A percentile compares a stretch with the other conserved stretches of the same genome.
phyloP scores from a whole-genome alignment of 495 filamentous ascomycete genomes.

The Daldinia loculata region DNA sequence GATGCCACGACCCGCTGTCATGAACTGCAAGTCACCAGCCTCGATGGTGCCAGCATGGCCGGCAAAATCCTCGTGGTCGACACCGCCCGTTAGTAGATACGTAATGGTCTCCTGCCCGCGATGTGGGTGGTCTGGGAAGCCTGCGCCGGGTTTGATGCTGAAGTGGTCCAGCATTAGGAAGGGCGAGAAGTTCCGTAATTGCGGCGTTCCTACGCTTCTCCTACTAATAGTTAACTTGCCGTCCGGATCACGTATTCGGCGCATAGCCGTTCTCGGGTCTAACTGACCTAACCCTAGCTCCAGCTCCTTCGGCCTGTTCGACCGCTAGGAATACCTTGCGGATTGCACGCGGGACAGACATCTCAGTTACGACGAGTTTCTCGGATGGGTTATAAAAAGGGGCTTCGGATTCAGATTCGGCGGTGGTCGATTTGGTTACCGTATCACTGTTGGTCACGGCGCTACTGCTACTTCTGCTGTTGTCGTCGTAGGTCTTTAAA shows the following conservation, averaged over 20 bases:
- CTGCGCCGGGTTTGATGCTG: constrained; percentile 78
- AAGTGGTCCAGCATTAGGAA: constrained; percentile 99
- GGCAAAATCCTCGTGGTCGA: constrained; percentile 97
- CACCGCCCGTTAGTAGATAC: constrained; percentile 81
- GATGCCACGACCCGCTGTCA: constrained; percentile 93
- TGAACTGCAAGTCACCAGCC: constrained; percentile 91
- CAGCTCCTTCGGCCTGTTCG: constrained; percentile 67
- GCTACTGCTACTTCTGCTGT: constrained; percentile 17
- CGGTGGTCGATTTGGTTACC: constrained; percentile 18
- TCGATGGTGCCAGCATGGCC: constrained; percentile 88
- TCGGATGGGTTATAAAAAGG: constrained; percentile 43
- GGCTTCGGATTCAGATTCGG: constrained; percentile 27
- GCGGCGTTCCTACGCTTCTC: constrained; percentile 84
- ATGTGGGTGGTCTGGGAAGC: constrained; percentile 80
- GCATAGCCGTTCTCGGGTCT: background rate
- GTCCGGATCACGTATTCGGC: background rate
- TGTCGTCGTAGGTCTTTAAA: constrained; percentile 21
- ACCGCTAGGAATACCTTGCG: constrained; percentile 81
- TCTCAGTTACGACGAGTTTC: constrained; percentile 53
- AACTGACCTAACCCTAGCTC: constrained; percentile 2
- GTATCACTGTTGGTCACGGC: constrained; percentile 11
- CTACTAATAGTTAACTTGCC: constrained; percentile 47
- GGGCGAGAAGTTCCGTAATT: constrained; percentile 85
- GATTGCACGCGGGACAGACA: constrained; percentile 78
- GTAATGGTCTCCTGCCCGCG: constrained; percentile 68